These are phyloP conservation scores for Dipteronia sinensis DNA, from an alignment of 345 rosid genomes.

Conservation along the genomic window DNA sequence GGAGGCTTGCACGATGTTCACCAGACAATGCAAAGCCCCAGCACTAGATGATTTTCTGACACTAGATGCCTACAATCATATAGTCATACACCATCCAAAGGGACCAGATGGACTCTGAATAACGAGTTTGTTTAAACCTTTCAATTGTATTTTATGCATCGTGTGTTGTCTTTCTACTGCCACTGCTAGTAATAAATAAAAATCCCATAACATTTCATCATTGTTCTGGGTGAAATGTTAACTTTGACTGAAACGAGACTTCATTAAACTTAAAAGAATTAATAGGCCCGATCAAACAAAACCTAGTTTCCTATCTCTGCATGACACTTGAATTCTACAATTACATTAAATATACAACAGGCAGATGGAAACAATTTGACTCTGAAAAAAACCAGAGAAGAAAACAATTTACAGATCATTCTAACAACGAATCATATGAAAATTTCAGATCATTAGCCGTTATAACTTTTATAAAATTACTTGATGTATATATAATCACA, in stretches of 20 bases:
- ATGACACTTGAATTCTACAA: background rate
- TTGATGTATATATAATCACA: no score
- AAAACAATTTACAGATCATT: no score
- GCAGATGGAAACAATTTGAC: background rate
- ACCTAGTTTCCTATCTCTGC: no score
- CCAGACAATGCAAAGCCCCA: conserved; percentile 63
- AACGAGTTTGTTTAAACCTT: background rate
- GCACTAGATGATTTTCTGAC: conserved; percentile 86
- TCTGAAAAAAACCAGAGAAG: background rate
- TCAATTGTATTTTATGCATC: background rate
- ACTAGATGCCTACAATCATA: conserved; percentile 66
- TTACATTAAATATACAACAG: background rate
- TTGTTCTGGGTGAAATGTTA: background rate
- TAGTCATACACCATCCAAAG: conserved; percentile 62
- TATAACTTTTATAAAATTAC: no score
- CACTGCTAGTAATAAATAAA: background rate
- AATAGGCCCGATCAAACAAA: background rate
- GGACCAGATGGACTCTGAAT: conserved; percentile 55
- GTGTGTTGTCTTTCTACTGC: background rate
- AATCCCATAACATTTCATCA: background rate
- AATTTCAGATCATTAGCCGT: no score
- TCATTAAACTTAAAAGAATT: background rate
- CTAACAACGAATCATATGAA: no score
- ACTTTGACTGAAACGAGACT: background rate
- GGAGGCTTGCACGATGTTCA: conserved; percentile 76